Evolutionary conservation across 495 filamentous ascomycete species (phyloP).

Genomic region (Terfezia boudieri): DNA sequence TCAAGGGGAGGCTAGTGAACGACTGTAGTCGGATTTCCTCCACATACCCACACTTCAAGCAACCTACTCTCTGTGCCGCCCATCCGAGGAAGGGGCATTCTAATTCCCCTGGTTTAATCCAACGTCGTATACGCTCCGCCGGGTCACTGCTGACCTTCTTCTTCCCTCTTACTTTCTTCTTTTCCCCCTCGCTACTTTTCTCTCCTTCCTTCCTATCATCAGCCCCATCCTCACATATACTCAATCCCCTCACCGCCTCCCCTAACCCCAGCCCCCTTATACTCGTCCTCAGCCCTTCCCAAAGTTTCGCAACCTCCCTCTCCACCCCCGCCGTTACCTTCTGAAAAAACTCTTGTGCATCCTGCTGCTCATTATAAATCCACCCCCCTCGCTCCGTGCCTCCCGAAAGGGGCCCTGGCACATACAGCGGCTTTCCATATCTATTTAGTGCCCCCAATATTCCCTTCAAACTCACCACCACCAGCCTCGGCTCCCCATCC

Average conservation of each 20-base stretch:
- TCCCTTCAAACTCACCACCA: not conserved
- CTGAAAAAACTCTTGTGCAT: conserved; percentile 94
- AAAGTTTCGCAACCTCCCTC: conserved; percentile 38
- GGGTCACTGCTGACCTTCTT: conserved; percentile 7
- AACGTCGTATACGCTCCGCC: not conserved
- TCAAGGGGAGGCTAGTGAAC: conserved; percentile 84
- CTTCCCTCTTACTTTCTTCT: conserved; percentile 19
- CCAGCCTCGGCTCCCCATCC: not conserved
- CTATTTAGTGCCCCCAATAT: conserved; percentile 10
- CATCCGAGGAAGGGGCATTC: conserved; percentile 59
- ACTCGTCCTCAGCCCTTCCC: conserved; percentile 21
- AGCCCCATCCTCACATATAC: conserved; percentile 1
- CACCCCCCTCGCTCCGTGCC: conserved; percentile 12
- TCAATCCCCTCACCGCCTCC: conserved; percentile 10
- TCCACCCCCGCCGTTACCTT: conserved; percentile 75
- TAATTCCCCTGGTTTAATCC: conserved; percentile 5
- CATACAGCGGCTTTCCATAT: not conserved
- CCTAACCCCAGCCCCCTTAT: conserved; percentile 4
- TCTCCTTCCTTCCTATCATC: conserved; percentile 4
- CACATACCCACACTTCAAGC: conserved; percentile 62
- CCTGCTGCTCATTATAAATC: conserved; percentile 48
- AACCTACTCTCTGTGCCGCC: conserved; percentile 73
- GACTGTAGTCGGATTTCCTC: conserved; percentile 72
- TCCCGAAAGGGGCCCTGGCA: not conserved
- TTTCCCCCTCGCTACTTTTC: conserved; percentile 22